These are phyloP conservation scores for grape (Vitis vinifera) DNA, from an alignment of 164 flowering plant species.

Conservation along the genomic window DNA sequence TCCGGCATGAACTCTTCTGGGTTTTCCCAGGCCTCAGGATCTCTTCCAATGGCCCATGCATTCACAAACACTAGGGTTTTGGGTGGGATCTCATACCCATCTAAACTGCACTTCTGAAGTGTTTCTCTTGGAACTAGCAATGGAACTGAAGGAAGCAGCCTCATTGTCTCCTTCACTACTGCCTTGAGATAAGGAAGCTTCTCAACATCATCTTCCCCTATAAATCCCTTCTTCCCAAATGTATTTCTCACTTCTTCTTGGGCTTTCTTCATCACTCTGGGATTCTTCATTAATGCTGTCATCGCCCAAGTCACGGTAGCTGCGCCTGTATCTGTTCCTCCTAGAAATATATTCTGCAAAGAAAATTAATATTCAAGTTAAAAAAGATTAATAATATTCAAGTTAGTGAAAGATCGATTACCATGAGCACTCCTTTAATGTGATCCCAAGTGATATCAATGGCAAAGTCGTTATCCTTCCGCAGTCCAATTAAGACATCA, in stretches of 20 bases:
- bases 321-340: no score
- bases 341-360: background rate
- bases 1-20: conserved; percentile 34
- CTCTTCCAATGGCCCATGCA: conserved; percentile 37
- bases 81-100: conserved; percentile 31
- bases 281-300: conserved; percentile 22
- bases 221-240: conserved; percentile 1
- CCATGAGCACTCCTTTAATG: conserved; percentile 25
- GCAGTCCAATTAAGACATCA: conserved; percentile 12
- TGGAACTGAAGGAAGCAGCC: conserved; percentile 31
- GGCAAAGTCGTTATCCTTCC: background rate
- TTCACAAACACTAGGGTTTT: conserved; percentile 34
- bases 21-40: conserved; percentile 34
- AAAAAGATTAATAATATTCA: no score
- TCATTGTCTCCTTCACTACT: conserved; percentile 33
- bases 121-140: conserved; percentile 31
- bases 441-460: conserved; percentile 18
- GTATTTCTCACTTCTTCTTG: conserved; percentile 22
- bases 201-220: conserved; percentile 21
- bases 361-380: no score
- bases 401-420: background rate
- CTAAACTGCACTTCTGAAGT: conserved; percentile 14
- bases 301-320: no score
- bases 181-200: conserved; percentile 30
- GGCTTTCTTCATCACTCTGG: conserved; percentile 15